Evolutionary conservation across 805 yeast species (phyloP).

Genomic region (Saturnispora besseyi): DNA sequence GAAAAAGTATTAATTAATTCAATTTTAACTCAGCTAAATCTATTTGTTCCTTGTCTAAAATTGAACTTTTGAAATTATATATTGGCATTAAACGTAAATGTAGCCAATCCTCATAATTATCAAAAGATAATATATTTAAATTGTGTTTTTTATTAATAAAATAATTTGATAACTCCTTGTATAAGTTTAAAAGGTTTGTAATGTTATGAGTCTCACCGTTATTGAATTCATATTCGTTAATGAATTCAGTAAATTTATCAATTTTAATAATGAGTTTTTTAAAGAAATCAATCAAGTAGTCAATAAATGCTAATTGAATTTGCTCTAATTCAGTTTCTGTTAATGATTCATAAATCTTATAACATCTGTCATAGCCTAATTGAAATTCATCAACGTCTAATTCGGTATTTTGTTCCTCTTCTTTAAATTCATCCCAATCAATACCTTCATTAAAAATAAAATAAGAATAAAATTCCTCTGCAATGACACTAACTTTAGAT

Average conservation of each 20-base stretch:
- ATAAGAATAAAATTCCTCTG: constrained; percentile 28
- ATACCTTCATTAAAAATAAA: constrained; percentile 24
- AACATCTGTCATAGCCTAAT: constrained; percentile 10
- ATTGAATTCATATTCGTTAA: constrained; percentile 17
- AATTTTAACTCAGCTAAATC: constrained; percentile 6
- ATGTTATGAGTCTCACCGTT: constrained; percentile 15
- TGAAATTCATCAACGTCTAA: constrained; percentile 3
- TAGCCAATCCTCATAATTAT: constrained; percentile 16
- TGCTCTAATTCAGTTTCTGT: constrained; percentile 12
- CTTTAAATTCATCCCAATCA: constrained; percentile 16
- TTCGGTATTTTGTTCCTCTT: constrained; percentile 11
- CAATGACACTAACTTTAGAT: constrained; percentile 20
- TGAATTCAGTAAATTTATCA: constrained; percentile 10
- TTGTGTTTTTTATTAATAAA: constrained; percentile 4
- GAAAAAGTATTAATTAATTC: neutral
- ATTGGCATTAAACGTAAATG: constrained; percentile 19
- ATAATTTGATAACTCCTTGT: constrained; percentile 11
- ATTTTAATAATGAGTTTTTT: constrained; percentile 9
- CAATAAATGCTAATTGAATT: constrained; percentile 11
- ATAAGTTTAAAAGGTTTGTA: constrained; percentile 14
- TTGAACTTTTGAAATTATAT: constrained; percentile 15
- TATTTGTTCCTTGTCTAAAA: constrained; percentile 5
- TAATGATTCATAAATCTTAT: constrained; percentile 11
- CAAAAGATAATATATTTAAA: neutral
- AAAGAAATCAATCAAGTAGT: constrained; percentile 12